phyloP scores from a whole-genome alignment of 1,284 basidiomycete genomes.

The Cutaneotrichosporon sp. region DNA sequence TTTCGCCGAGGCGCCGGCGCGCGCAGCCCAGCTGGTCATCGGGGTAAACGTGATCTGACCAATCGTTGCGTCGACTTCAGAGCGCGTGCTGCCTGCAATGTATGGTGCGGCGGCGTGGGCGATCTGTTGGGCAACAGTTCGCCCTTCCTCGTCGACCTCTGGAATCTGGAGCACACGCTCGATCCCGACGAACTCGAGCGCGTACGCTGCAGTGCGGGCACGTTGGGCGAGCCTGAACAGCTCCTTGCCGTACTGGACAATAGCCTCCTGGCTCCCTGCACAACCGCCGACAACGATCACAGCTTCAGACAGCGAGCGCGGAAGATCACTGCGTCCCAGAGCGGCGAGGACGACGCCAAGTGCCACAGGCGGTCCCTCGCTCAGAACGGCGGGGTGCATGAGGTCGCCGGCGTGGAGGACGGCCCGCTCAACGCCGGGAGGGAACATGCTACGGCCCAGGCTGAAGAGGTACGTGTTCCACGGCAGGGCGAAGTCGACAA shows the following conservation, averaged over 20 bases:
- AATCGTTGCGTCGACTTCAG: not conserved
- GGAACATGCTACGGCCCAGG: not conserved
- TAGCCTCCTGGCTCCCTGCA: not conserved
- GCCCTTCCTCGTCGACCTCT: not conserved
- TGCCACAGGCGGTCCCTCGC: not conserved
- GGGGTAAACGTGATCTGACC: not conserved
- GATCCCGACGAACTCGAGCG: not conserved
- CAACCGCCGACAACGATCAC: not conserved
- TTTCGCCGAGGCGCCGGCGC: not conserved
- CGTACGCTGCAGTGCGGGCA: not conserved
- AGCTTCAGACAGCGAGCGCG: not conserved
- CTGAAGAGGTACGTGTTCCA: slow-evolving; percentile 3
- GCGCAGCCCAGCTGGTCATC: not conserved
- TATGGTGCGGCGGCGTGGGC: not conserved
- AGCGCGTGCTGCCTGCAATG: not conserved
- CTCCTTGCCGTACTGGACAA: not conserved
- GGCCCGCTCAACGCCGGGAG: not conserved
- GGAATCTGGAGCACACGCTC: not conserved
- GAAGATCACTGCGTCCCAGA: not conserved
- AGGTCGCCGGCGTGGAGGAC: not conserved
- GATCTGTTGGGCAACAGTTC: not conserved
- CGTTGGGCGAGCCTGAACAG: not conserved
- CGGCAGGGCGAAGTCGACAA: slow-evolving; percentile 1
- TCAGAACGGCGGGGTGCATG: not conserved
- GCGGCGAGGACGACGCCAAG: not conserved